Base-by-base conservation (phyloP, 331 rosid genomes). In the Stylosanthes scabra region DNA sequence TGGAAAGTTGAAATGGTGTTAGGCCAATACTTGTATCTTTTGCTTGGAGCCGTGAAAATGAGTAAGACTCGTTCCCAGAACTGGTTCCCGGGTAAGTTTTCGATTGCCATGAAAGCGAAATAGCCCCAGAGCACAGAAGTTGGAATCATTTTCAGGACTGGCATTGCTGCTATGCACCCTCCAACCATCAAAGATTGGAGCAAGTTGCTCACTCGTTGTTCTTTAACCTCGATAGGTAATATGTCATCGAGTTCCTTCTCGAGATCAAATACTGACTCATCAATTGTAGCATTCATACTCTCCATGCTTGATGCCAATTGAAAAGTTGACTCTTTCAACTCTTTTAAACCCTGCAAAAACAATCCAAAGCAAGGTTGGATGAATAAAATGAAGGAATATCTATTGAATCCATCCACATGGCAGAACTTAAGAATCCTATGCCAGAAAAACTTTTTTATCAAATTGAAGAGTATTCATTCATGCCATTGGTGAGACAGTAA, bases 21-120 rank as follows among this genome's bases (percentile, higher is more conserved):
- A 29, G 74, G 67, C 44, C 9, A 52, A 47, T 88, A 90, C 96
- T 85, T 90, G 86, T 88, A 85, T 90, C 93, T 83, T 80, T 90
- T 79, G 80, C 80, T 82, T 20, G 91, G 85, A 61, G 93, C 88
- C 0, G 88, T 90, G 82, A 90, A 84, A 39, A 84, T 83, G 39
- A 86, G 68, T 11, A 90, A 74, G 78, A 90, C 86, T 73, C 91
- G 81, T 70, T 90, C 96, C 96, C 93, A 88, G 63, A 82, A 90
- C 66, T 90, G 91, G 83, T 90, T 90, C n/a, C 96, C 96, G 0
- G 96, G 96, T 67, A 88, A 82, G 84, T 84, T 88, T 74, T 90
- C 96, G 63, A 88, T 86, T 71, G 96, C 93, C 96, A 88, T 90
- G 77, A 88, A 90, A 59, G 96, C 96, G 72, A 90, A 90, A 81